A percentile compares a stretch with the other conserved stretches of the same genome.
These are phyloP conservation scores for Neurospora intermedia DNA, from an alignment of 495 filamentous ascomycete genomes.

Conservation along the genomic window DNA sequence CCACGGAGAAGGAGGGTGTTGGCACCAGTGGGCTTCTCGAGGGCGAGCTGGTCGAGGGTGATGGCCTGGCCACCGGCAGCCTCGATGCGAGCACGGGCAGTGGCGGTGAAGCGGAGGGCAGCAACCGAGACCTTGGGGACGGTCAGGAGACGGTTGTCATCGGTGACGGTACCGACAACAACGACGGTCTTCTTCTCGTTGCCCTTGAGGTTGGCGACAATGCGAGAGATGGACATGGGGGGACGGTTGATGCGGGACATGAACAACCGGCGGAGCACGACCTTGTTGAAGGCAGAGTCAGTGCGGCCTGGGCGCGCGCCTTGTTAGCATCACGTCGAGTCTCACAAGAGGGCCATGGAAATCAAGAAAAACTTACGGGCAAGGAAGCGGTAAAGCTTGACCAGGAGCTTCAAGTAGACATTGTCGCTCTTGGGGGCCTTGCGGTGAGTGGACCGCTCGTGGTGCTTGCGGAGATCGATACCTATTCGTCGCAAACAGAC, in stretches of 20 bases:
- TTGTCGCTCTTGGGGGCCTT: constrained; percentile 97
- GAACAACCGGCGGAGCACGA: constrained; percentile 89
- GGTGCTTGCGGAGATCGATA: constrained; percentile 70
- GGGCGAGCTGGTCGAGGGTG: constrained; percentile 92
- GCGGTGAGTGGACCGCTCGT: constrained; percentile 78
- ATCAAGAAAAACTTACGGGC: constrained; percentile 58
- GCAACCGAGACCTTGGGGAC: constrained; percentile 88
- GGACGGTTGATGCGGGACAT: constrained; percentile 97
- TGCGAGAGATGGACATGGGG: constrained; percentile 84
- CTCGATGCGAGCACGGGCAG: constrained; percentile 83
- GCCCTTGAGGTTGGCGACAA: constrained; percentile 58
- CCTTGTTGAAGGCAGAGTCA: constrained; percentile 93
- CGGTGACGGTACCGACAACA: constrained; percentile 85
- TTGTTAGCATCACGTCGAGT: not conserved
- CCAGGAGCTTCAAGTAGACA: constrained; percentile 91
- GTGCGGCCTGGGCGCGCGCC: constrained; percentile 59
- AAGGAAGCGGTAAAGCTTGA: constrained; percentile 98
- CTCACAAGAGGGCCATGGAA: not conserved
- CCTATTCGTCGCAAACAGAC: constrained; percentile 35
- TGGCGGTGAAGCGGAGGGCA: constrained; percentile 89
- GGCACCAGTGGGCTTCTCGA: constrained; percentile 82
- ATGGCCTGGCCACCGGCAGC: constrained; percentile 88
- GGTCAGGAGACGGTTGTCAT: constrained; percentile 83
- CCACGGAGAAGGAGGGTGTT: constrained; percentile 93
- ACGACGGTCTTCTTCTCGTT: constrained; percentile 86